Evolutionary conservation across 2,329 filamentous ascomycete genomes (phyloP).

Genomic region (Pseudogymnoascus sp.): DNA sequence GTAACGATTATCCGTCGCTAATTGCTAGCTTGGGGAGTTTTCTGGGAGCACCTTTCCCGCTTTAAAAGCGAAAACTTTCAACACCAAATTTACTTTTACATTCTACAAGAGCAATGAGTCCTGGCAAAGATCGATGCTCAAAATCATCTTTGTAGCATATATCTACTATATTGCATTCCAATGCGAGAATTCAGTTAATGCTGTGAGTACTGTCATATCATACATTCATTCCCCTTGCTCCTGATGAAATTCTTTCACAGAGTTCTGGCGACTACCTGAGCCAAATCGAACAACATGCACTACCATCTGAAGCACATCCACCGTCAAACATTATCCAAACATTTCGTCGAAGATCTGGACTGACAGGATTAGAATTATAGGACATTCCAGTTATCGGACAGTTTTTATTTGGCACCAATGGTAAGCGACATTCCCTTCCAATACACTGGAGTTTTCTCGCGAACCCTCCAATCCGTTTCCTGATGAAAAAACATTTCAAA

Average conservation of each 20-base stretch:
- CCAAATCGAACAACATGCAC: constrained; percentile 53
- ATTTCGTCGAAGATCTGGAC: background rate
- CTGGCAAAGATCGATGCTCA: background rate
- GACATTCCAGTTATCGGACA: background rate
- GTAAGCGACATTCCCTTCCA: background rate
- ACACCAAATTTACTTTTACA: background rate
- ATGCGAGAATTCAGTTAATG: background rate
- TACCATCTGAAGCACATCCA: constrained; percentile 57
- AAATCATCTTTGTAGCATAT: background rate
- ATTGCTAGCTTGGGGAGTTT: constrained; percentile 7
- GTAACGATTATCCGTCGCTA: constrained; percentile 4
- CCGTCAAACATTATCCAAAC: background rate
- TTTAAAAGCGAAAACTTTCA: constrained; percentile 6
- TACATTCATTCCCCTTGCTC: constrained; percentile 18
- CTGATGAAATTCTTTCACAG: constrained; percentile 26
- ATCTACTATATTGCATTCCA: background rate
- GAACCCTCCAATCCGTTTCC: constrained; percentile 27
- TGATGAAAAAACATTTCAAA: constrained; percentile 57
- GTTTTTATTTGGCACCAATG: background rate
- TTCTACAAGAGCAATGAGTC: background rate
- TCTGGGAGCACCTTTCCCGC: background rate
- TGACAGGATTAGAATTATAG: background rate
- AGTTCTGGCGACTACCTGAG: constrained; percentile 29
- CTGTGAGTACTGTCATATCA: constrained; percentile 10
- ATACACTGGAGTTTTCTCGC: background rate